Conservation (phyloP, 768 basidiomycete species). For the Boletus sp. region DNA sequence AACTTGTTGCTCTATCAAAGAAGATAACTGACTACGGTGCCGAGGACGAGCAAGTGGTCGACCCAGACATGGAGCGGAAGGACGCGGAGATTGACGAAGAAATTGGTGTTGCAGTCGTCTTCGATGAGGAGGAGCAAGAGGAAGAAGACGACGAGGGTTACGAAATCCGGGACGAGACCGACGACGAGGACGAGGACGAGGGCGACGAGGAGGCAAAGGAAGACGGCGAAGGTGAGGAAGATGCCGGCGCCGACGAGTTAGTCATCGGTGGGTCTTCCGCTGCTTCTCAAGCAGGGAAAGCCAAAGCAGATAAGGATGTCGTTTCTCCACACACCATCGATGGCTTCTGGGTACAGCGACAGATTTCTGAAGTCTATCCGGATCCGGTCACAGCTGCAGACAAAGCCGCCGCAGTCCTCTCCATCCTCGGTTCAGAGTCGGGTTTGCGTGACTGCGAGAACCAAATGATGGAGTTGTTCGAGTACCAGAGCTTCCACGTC, state of each 20-base stretch:
- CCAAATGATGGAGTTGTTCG: slow-evolving; percentile 93
- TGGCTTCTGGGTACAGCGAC: slow-evolving; percentile 97
- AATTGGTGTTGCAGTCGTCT: slow-evolving; percentile 95
- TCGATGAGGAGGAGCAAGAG: slow-evolving; percentile 96
- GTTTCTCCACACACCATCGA: slow-evolving; percentile 91
- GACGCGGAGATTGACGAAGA: slow-evolving; percentile 94
- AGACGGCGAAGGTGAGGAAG: slow-evolving; percentile 45
- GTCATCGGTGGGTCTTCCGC: slow-evolving; percentile 74
- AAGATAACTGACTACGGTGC: slow-evolving; percentile 95
- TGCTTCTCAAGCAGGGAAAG: slow-evolving; percentile 38
- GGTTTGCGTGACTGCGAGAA: slow-evolving; percentile 92
- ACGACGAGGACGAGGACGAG: slow-evolving; percentile 67
- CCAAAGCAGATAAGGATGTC: slow-evolving; percentile 67
- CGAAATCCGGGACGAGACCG: slow-evolving; percentile 80
- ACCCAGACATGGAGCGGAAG: slow-evolving; percentile 76
- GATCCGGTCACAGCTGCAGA: slow-evolving; percentile 94
- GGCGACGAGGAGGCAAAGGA: slow-evolving; percentile 42
- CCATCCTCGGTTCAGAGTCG: slow-evolving; percentile 82
- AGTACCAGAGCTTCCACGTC: slow-evolving; percentile 87
- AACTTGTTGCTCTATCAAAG: slow-evolving; percentile 82
- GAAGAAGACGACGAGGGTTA: slow-evolving; percentile 89
- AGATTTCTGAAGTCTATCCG: slow-evolving; percentile 85
- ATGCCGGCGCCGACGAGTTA: slow-evolving; percentile 61
- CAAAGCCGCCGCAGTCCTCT: slow-evolving; percentile 82
- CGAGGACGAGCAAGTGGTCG: slow-evolving; percentile 75